Base-by-base conservation (phyloP, 2,329 filamentous ascomycete genomes). In the Aspergillus sp. region DNA sequence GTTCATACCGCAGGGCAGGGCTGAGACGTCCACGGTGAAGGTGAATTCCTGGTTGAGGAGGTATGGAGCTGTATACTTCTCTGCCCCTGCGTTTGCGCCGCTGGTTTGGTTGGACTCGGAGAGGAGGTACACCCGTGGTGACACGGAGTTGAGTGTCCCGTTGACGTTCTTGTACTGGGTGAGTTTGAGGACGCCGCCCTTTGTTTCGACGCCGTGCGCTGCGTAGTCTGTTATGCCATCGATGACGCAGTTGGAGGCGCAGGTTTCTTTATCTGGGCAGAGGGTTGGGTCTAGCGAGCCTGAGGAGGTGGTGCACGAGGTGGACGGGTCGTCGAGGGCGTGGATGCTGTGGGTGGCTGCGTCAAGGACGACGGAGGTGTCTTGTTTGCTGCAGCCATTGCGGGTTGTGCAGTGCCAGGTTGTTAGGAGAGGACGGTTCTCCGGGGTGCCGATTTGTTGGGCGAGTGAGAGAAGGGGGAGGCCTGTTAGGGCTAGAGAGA, bases 1-100 rank as follows among this genome's bases (percentile, higher is more conserved):
- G 73, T 90, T 89, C 62, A 90, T 76, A 57, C 88, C 88, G 67
- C 88, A 90, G 58, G 82, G 81, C n/a, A 88, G 76, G 64, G 82
- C 80, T 22, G 85, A 88, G 38, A 89, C 83, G 69, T 90, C 86
- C 20, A 89, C 86, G 55, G 89, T 86, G 62, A 89, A 89, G 47
- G 84, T 85, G 73, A 89, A 83, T 71, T 89, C 87, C 68, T 87
- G 82, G 71, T 84, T 84, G 43, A 83, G 77, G 50, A 89, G 78
- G 43, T 82, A 78, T 69, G 89, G 83, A 71, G 81, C 5, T 13
- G 41, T 30, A 41, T 58, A 51, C 17, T 42, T 17, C 26, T 58
- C 41, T 81, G 48, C 77, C 74, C 13, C 42, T 2, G 9, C 9
- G 8, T 26, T 8, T 8, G 24, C 9, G 24, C 24, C 8, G 3